Evolutionary conservation across 495 filamentous ascomycete species (phyloP).

Genomic region (Mycothermus thermophilus): DNA sequence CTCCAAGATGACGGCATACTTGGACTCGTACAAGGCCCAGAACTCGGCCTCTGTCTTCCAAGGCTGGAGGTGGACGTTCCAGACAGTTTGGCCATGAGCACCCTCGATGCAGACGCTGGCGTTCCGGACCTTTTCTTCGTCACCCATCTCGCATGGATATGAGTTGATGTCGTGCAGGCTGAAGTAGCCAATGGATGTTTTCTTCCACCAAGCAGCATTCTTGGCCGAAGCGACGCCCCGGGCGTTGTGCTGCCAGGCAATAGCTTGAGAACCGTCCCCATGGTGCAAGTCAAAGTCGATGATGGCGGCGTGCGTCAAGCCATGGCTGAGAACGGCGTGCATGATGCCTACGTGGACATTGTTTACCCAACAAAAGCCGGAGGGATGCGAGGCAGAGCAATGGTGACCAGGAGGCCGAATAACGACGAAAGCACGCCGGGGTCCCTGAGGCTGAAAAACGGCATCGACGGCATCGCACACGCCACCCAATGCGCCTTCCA

Average conservation of each 20-base stretch:
- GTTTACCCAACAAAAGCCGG: conserved; percentile 97
- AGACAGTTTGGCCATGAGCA: conserved; percentile 80
- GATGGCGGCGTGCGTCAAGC: conserved; percentile 85
- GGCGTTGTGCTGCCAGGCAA: conserved; percentile 76
- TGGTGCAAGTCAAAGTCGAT: conserved; percentile 96
- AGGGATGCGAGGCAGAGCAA: conserved; percentile 74
- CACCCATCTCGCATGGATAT: conserved; percentile 83
- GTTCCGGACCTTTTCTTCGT: conserved; percentile 77
- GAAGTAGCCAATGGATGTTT: conserved; percentile 83
- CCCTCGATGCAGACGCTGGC: conserved; percentile 87
- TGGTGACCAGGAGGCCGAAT: conserved; percentile 87
- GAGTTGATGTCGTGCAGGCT: conserved; percentile 96
- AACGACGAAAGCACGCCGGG: conserved; percentile 63
- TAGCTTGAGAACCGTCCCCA: conserved; percentile 87
- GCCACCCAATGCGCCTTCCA: conserved; percentile 79
- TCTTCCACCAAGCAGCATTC: conserved; percentile 57
- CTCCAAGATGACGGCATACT: conserved; percentile 59
- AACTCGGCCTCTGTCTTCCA: conserved; percentile 77
- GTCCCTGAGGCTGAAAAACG: conserved; percentile 49
- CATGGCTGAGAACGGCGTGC: conserved; percentile 67
- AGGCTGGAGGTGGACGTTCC: conserved; percentile 86
- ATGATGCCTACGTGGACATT: conserved; percentile 96
- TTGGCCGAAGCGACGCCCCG: conserved; percentile 42
- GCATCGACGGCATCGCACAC: conserved; percentile 84
- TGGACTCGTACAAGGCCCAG: conserved; percentile 69